phyloP scores from a whole-genome alignment of 192 early-diverging fungal genomes.

The Backusella luteola region DNA sequence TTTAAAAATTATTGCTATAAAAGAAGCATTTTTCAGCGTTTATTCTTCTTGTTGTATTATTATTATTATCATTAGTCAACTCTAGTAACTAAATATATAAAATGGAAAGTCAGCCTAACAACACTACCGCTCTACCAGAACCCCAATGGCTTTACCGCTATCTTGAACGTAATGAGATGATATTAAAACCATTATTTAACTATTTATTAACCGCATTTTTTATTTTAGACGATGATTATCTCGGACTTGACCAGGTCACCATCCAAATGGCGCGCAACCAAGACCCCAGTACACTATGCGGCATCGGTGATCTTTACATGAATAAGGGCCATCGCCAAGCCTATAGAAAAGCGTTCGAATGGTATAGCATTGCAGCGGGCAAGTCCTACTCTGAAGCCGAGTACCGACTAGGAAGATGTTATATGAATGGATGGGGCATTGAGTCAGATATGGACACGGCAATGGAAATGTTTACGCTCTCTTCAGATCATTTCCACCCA shows the following conservation, averaged over 20 bases:
- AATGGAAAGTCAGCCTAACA: neutral
- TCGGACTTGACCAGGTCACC: neutral
- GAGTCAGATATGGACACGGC: neutral
- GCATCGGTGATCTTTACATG: neutral
- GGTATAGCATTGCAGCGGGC: neutral
- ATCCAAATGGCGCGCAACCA: neutral
- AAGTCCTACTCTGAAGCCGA: neutral
- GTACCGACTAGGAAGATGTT: neutral
- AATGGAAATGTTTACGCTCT: neutral
- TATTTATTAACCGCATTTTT: too few relatives aligned
- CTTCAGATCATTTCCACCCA: neutral
- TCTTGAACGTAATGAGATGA: neutral
- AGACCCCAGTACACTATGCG: neutral
- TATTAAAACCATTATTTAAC: neutral
- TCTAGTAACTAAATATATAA: neutral
- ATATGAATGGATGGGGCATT: neutral
- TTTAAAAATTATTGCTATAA: neutral
- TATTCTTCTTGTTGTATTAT: too few relatives aligned
- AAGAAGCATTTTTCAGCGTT: neutral
- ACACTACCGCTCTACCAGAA: neutral
- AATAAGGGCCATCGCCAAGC: neutral
- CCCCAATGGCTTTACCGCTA: neutral
- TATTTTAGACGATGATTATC: neutral
- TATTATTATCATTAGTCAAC: too few relatives aligned
- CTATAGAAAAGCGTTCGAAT: neutral